A percentile compares a stretch with the other conserved stretches of the same genome.
Conservation (phyloP, 1,284 basidiomycete genomes). For the Trametes sp. region DNA sequence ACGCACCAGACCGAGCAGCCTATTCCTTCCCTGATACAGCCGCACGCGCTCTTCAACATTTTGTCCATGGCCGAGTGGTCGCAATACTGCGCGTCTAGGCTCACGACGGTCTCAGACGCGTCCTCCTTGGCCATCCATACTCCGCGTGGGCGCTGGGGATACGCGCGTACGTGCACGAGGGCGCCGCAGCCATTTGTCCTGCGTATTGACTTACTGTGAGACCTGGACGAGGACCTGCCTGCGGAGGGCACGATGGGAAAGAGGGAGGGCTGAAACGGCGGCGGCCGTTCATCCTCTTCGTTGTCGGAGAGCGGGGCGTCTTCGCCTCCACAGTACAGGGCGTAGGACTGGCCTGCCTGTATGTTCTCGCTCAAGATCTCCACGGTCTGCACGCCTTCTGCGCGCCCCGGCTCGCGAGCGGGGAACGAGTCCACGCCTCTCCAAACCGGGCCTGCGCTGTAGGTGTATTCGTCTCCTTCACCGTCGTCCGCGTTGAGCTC, state of each 20-base stretch:
- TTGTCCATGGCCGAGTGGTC: constrained; percentile 54
- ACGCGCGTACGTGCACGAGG: constrained; percentile 60
- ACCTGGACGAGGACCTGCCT: constrained; percentile 47
- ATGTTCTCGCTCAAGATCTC: constrained; percentile 32
- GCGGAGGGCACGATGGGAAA: constrained; percentile 39
- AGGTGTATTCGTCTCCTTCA: constrained; percentile 36
- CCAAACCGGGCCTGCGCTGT: constrained; percentile 31
- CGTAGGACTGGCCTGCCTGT: constrained; percentile 42
- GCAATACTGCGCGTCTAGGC: constrained; percentile 62
- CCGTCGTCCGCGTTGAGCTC: constrained; percentile 24
- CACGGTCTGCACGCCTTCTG: constrained; percentile 32
- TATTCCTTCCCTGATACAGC: constrained; percentile 68
- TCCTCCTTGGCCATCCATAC: constrained; percentile 64
- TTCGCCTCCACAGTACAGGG: constrained; percentile 60
- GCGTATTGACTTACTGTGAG: constrained; percentile 27
- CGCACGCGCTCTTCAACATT: constrained; percentile 62
- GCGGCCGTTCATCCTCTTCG: constrained; percentile 20
- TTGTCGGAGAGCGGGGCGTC: constrained; percentile 21
- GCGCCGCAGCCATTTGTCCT: constrained; percentile 65
- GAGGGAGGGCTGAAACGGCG: constrained; percentile 33
- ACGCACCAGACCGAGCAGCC: constrained; percentile 69
- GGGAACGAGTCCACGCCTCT: constrained; percentile 32
- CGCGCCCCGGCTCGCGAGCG: constrained; percentile 28
- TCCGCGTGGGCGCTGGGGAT: constrained; percentile 55
- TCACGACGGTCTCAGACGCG: constrained; percentile 57